Conservation (phyloP, 2,329 filamentous ascomycete species). For the Penicillium polonicum region DNA sequence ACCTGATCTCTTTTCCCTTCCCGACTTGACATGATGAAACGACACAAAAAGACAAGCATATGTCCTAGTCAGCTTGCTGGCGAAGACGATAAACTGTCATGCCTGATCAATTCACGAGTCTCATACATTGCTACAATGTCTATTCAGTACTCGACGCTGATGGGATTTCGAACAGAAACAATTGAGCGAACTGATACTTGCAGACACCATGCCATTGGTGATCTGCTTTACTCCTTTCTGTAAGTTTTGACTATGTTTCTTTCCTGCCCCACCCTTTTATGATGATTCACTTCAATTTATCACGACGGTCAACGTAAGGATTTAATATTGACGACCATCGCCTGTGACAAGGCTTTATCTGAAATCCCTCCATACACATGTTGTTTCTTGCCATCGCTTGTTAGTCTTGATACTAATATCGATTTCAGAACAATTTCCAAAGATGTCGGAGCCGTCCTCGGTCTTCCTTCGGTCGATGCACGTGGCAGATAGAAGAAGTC, state of each 20-base stretch:
- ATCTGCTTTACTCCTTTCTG: neutral
- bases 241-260: slow-evolving; percentile 8
- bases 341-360: slow-evolving; percentile 69
- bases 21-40: slow-evolving; percentile 69
- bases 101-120: slow-evolving; percentile 45
- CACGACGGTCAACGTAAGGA: slow-evolving; percentile 86
- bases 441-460: neutral
- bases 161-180: slow-evolving; percentile 22
- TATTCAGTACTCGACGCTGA: slow-evolving; percentile 30
- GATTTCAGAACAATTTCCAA: slow-evolving; percentile 10
- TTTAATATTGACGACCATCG: slow-evolving; percentile 72
- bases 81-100: slow-evolving; percentile 54
- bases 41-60: slow-evolving; percentile 93
- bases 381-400: slow-evolving; percentile 16
- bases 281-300: slow-evolving; percentile 68
- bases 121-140: slow-evolving; percentile 15
- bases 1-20: slow-evolving; percentile 22
- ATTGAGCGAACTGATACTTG: slow-evolving; percentile 9
- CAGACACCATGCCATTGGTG: slow-evolving; percentile 5
- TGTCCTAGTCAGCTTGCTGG: slow-evolving; percentile 69
- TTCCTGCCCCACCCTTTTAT: slow-evolving; percentile 46
- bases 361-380: slow-evolving; percentile 17
- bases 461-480: slow-evolving; percentile 5
- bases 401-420: slow-evolving; percentile 19
- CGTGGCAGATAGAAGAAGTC: neutral